A percentile compares a stretch with the other conserved stretches of the same genome.
Conservation (phyloP, 768 basidiomycete species). For the Leucosporidium yakuticum region DNA sequence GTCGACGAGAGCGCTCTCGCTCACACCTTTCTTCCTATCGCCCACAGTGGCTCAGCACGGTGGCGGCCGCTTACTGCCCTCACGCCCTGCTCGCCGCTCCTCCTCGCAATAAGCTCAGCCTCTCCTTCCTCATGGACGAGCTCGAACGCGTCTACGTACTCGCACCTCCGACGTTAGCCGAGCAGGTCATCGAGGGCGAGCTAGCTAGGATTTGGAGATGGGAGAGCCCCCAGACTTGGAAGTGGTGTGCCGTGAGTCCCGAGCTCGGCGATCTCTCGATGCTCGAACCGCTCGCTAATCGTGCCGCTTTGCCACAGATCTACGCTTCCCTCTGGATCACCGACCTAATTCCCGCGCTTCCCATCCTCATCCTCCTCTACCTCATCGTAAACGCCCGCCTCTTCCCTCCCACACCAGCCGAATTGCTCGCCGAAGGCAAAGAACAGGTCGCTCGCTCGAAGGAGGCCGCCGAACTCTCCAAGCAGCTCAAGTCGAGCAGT, state of each 20-base stretch:
- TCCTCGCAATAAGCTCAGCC: not conserved
- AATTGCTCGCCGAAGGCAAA: not conserved
- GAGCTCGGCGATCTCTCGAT: not conserved
- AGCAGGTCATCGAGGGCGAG: not conserved
- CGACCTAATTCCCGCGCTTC: not conserved
- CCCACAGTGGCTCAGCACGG: not conserved
- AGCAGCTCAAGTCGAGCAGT: not conserved
- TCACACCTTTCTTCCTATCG: too few relatives aligned
- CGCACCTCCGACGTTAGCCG: not conserved
- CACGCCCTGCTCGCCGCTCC: not conserved
- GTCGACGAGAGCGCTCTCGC: too few relatives aligned
- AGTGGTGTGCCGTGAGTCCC: not conserved
- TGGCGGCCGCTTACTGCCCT: not conserved
- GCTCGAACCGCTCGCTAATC: not conserved
- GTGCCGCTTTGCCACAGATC: not conserved
- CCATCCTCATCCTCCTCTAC: too few relatives aligned
- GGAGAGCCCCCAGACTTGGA: not conserved
- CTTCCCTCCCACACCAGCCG: constrained; percentile 1
- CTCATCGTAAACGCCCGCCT: not conserved
- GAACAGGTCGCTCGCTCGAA: not conserved
- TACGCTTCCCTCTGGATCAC: not conserved
- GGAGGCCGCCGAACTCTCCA: not conserved
- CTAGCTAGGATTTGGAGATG: not conserved
- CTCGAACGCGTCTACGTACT: not conserved
- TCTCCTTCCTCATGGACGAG: not conserved